Percentiles rank a stretch among this genome's conserved stretches.
Conservation (phyloP, 2,329 filamentous ascomycete species). For the Ophiostoma montium region DNA sequence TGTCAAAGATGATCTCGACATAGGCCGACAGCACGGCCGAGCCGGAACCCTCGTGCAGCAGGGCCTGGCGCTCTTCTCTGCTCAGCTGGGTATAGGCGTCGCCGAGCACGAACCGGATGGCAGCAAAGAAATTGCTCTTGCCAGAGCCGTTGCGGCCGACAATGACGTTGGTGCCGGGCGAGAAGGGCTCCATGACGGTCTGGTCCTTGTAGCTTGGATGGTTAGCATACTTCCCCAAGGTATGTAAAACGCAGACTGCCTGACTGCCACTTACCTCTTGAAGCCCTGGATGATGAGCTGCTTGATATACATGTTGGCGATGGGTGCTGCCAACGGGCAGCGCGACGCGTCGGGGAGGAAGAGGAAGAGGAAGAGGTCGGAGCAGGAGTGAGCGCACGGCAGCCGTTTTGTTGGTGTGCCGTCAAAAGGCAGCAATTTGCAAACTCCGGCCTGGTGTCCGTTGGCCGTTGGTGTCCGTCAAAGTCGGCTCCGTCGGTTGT, state of each 20-base stretch:
- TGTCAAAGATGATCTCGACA: constrained; percentile 98
- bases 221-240: too few species aligned
- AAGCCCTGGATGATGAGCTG: constrained; percentile 99
- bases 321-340: constrained; percentile 18
- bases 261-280: constrained; percentile 62
- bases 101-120: constrained; percentile 94
- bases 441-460: constrained; percentile 1
- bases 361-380: not conserved
- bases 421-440: not conserved
- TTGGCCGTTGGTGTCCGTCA: not conserved
- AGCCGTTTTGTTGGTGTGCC: not conserved
- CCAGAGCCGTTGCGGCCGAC: constrained; percentile 98
- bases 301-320: constrained; percentile 80
- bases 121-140: constrained; percentile 99
- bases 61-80: constrained; percentile 84
- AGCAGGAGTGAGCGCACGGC: not conserved
- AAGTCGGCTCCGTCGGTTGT: constrained; percentile 7
- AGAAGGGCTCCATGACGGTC: constrained; percentile 96
- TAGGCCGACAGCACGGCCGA: constrained; percentile 99
- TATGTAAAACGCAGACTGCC: too few species aligned
- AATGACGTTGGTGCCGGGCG: constrained; percentile 93
- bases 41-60: constrained; percentile 95
- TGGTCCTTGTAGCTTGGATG: constrained; percentile 87
- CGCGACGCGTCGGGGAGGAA: constrained; percentile 6
- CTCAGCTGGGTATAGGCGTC: constrained; percentile 96